Conservation (phyloP, 2,329 filamentous ascomycete genomes). For the Cercospora janseana region DNA sequence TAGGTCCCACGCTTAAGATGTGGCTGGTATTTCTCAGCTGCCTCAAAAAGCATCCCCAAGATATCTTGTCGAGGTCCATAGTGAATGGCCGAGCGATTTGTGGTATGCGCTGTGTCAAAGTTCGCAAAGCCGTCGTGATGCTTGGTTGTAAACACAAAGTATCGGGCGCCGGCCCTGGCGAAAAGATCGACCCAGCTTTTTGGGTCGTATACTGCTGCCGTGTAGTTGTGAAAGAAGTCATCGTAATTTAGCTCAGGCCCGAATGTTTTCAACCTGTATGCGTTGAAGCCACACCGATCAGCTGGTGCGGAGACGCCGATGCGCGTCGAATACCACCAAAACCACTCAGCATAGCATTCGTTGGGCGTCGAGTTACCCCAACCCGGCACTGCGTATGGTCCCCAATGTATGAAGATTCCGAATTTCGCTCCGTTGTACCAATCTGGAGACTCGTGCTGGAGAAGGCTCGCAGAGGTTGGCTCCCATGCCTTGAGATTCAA, state of each 20-base stretch:
- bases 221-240: conserved; percentile 12
- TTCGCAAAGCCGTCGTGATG: conserved; percentile 52
- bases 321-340: too few species aligned
- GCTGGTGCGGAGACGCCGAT: too few species aligned
- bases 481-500: not conserved
- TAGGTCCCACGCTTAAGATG: conserved; percentile 42
- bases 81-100: conserved; percentile 44
- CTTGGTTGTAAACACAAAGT: conserved; percentile 49
- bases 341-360: conserved; percentile 25
- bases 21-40: conserved; percentile 44
- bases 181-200: conserved; percentile 20
- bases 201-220: conserved; percentile 11
- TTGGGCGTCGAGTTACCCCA: conserved; percentile 10
- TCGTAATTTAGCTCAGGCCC: conserved; percentile 8
- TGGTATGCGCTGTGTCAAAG: conserved; percentile 43
- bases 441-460: conserved; percentile 49
- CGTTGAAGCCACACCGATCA: too few species aligned
- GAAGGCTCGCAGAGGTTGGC: not conserved
- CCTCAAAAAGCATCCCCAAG: conserved; percentile 47
- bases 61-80: conserved; percentile 46
- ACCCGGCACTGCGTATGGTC: conserved; percentile 11
- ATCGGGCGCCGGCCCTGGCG: conserved; percentile 13
- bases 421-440: conserved; percentile 11
- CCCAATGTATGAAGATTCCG: conserved; percentile 21
- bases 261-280: not conserved